Evolutionary conservation across 805 yeast genomes (phyloP).

Genomic region (Lachancea quebecensis): DNA sequence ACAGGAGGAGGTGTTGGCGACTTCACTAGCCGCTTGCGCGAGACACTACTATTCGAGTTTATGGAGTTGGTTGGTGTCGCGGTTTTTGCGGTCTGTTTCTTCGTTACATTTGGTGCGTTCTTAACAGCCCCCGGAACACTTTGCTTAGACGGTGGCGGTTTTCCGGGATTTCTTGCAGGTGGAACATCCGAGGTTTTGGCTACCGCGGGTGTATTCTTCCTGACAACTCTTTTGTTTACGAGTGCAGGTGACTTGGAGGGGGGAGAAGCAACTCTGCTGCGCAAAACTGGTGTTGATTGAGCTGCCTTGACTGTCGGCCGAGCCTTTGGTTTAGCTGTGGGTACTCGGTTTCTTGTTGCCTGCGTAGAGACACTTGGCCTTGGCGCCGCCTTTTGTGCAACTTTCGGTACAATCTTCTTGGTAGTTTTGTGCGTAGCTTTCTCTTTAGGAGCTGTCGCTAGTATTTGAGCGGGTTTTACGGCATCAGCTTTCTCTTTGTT

Average conservation of each 20-base stretch:
- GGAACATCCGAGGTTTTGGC: neutral
- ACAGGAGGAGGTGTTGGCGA: too few relatives aligned
- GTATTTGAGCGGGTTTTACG: constrained; percentile 15
- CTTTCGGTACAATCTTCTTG: neutral
- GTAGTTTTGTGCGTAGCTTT: neutral
- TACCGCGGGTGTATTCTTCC: neutral
- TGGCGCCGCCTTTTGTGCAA: neutral
- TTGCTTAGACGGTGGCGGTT: neutral
- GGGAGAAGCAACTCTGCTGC: neutral
- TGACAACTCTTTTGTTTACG: constrained; percentile 3
- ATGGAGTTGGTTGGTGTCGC: neutral
- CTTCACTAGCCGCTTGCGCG: too few relatives aligned
- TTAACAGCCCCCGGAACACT: neutral
- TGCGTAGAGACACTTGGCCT: neutral
- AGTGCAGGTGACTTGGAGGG: neutral
- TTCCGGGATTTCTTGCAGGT: too few relatives aligned
- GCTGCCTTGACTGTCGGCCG: neutral
- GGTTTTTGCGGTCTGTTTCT: neutral
- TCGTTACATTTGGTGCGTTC: too few relatives aligned
- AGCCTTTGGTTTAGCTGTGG: neutral
- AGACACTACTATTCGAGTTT: neutral
- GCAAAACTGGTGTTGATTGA: constrained; percentile 1
- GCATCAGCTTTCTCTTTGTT: neutral
- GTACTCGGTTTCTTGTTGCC: too few relatives aligned
- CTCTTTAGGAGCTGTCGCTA: constrained; percentile 11